Conservation (phyloP, 495 filamentous ascomycete genomes). For the Jackrogersella minutella region DNA sequence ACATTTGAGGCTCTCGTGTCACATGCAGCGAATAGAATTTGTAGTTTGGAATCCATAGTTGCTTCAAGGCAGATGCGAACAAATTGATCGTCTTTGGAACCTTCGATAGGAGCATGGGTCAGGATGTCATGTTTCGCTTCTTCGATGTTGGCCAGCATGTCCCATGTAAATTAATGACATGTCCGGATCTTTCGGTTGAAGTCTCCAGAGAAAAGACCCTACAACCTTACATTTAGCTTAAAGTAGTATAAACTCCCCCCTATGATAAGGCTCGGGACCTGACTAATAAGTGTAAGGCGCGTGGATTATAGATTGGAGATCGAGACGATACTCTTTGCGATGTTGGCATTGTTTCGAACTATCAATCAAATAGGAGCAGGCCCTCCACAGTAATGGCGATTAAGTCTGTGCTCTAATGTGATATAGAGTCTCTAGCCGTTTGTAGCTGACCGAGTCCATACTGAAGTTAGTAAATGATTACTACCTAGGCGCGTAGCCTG, state of each 20-base stretch:
- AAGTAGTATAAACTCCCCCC: conserved; percentile 2
- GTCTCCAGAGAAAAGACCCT: neutral
- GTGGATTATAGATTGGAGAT: neutral
- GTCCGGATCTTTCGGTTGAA: conserved; percentile 7
- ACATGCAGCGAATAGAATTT: conserved; percentile 1
- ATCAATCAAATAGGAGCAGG: neutral
- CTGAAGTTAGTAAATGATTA: neutral
- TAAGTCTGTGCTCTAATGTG: neutral
- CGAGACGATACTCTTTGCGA: neutral
- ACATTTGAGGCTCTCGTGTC: conserved; percentile 4
- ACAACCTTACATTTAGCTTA: neutral
- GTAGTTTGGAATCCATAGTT: too few relatives aligned
- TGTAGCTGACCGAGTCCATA: neutral
- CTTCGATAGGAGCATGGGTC: conserved; percentile 10
- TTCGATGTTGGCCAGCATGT: conserved; percentile 20
- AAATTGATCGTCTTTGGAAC: conserved; percentile 14
- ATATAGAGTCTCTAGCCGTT: neutral
- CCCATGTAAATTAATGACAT: conserved; percentile 21
- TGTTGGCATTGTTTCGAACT: conserved; percentile 1
- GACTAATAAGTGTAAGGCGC: neutral
- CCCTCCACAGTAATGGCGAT: neutral
- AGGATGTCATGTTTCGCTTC: conserved; percentile 1
- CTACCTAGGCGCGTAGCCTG: neutral
- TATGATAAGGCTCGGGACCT: neutral
- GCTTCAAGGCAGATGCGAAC: conserved; percentile 8